Evolutionary conservation across 2,329 filamentous ascomycete genomes (phyloP).

Genomic region (Hypomyces rosellus): DNA sequence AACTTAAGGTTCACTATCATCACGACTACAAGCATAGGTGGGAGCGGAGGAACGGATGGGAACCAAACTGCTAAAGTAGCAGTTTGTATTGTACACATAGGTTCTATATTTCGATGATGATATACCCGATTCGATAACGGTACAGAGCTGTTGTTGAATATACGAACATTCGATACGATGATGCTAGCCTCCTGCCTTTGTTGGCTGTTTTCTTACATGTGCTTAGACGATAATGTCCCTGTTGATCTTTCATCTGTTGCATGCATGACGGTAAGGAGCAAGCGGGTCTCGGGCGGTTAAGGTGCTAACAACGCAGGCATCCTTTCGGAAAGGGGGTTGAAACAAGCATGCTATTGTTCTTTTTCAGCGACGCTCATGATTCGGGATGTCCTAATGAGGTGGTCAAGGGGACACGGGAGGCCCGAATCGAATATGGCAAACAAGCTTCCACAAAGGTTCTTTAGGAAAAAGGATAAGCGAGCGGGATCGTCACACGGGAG

Average conservation of each 20-base stretch:
- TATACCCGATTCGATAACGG: slow-evolving; percentile 14
- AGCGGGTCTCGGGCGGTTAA: neutral
- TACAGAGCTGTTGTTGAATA: slow-evolving; percentile 11
- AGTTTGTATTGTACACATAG: slow-evolving; percentile 15
- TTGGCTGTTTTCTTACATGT: neutral
- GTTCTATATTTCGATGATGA: slow-evolving; percentile 13
- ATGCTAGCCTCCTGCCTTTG: neutral
- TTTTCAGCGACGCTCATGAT: slow-evolving; percentile 5
- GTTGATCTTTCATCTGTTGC: slow-evolving; percentile 7
- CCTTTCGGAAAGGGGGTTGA: too few species aligned
- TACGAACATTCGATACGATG: neutral
- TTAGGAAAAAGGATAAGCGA: neutral
- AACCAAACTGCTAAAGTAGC: slow-evolving; percentile 4
- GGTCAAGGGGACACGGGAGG: slow-evolving; percentile 3
- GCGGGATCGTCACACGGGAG: slow-evolving; percentile 8
- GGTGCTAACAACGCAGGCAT: too few species aligned
- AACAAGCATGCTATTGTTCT: too few species aligned
- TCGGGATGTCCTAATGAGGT: slow-evolving; percentile 8
- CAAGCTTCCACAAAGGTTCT: neutral
- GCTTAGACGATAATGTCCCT: slow-evolving; percentile 1
- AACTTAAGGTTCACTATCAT: slow-evolving; percentile 6
- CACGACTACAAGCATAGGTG: slow-evolving; percentile 7
- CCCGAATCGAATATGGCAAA: slow-evolving; percentile 2
- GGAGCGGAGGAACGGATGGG: slow-evolving; percentile 6
- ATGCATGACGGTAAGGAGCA: neutral